Conservation (phyloP, 768 basidiomycete genomes). For the Trametes elegans region DNA sequence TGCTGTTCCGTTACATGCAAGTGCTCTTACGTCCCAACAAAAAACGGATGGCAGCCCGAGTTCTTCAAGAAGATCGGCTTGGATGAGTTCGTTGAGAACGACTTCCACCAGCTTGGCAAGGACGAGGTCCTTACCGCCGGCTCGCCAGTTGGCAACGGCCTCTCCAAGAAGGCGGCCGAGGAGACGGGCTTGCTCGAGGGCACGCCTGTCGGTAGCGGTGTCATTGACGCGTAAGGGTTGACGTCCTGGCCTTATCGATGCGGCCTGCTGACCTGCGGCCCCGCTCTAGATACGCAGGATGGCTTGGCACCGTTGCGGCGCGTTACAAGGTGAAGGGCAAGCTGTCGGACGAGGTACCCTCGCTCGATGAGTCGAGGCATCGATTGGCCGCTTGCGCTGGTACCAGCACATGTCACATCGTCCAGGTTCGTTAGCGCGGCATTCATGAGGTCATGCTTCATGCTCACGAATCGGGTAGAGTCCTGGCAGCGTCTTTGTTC, state of each 20-base stretch:
- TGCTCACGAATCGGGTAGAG: slow-evolving; percentile 44
- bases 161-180: slow-evolving; percentile 73
- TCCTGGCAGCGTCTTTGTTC: slow-evolving; percentile 78
- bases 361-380: slow-evolving; percentile 72
- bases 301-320: slow-evolving; percentile 94
- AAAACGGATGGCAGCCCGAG: slow-evolving; percentile 81
- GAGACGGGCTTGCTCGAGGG: slow-evolving; percentile 85
- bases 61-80: slow-evolving; percentile 90
- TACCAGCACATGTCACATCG: slow-evolving; percentile 94
- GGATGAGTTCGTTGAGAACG: slow-evolving; percentile 59
- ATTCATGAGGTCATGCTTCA: not conserved
- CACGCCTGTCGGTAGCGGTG: slow-evolving; percentile 88
- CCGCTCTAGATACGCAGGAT: slow-evolving; percentile 76
- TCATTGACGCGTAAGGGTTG: slow-evolving; percentile 87
- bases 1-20: slow-evolving; percentile 96
- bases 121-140: slow-evolving; percentile 74
- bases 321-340: slow-evolving; percentile 51
- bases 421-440: slow-evolving; percentile 53
- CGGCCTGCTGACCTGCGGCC: slow-evolving; percentile 4
- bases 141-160: slow-evolving; percentile 80
- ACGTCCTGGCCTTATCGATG: not conserved
- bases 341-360: slow-evolving; percentile 51
- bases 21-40: slow-evolving; percentile 84
- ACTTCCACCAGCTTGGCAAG: slow-evolving; percentile 74
- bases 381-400: slow-evolving; percentile 93